phyloP scores from a whole-genome alignment of 169 alveolate genomes.

The Plasmodium billcollinsi region DNA sequence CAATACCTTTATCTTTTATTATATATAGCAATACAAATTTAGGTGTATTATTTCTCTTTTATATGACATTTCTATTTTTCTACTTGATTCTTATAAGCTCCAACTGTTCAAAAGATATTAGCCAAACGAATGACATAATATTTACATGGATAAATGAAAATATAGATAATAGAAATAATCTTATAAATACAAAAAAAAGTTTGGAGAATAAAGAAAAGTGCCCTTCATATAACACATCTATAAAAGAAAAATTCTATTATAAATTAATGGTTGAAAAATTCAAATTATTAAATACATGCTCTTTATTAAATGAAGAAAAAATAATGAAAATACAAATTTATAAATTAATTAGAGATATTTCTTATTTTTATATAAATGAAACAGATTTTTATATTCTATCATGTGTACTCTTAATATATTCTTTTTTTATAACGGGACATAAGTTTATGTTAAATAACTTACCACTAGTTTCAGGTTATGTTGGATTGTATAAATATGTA shows the following conservation, averaged over 20 bases:
- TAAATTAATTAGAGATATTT: conserved; percentile 32
- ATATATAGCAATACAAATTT: conserved; percentile 65
- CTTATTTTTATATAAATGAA: conserved; percentile 41
- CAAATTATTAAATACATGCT: conserved; percentile 14
- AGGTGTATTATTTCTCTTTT: conserved; percentile 25
- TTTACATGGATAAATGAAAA: conserved; percentile 47
- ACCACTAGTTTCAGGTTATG: conserved; percentile 37
- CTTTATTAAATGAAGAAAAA: conserved; percentile 8
- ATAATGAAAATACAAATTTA: conserved; percentile 37
- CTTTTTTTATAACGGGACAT: conserved; percentile 68
- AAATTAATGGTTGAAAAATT: conserved; percentile 22
- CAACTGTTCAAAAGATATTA: not conserved
- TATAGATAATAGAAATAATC: not conserved
- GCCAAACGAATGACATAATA: conserved; percentile 18
- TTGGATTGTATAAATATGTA: conserved; percentile 39
- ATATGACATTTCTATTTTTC: conserved; percentile 34
- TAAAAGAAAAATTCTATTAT: conserved; percentile 36
- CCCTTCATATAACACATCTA: conserved; percentile 9
- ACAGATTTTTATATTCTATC: conserved; percentile 51
- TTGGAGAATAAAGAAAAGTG: not conserved
- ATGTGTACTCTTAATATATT: conserved; percentile 54
- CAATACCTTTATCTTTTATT: conserved; percentile 47
- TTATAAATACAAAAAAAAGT: not conserved
- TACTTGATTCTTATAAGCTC: conserved; percentile 28
- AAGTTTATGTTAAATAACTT: conserved; percentile 28